Evolutionary conservation across 192 early-diverging fungal genomes (phyloP).

Genomic region (Umbelopsis sp.): DNA sequence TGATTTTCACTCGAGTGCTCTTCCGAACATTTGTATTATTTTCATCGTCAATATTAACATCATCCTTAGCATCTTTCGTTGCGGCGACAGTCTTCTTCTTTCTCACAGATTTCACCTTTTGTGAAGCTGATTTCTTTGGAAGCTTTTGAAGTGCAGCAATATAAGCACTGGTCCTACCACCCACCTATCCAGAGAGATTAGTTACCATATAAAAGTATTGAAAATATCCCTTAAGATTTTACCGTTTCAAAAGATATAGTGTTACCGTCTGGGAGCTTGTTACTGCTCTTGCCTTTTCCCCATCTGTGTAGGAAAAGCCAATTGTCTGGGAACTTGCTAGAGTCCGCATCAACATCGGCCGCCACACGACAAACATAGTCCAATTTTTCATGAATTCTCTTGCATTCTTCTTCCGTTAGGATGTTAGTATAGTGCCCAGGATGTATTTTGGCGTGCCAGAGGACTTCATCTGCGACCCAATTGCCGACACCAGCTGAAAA

Average conservation of each 20-base stretch:
- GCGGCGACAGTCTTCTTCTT: conserved; percentile 2
- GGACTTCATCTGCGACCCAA: conserved; percentile 85
- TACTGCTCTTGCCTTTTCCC: conserved; percentile 58
- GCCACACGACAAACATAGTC: conserved; percentile 54
- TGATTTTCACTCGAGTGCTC: not conserved
- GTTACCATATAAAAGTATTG: not conserved
- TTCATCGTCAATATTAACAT: not conserved
- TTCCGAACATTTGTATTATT: not conserved
- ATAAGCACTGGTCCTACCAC: conserved; percentile 65
- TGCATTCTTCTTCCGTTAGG: conserved; percentile 50
- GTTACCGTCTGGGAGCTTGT: conserved; percentile 55
- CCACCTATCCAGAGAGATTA: conserved; percentile 26
- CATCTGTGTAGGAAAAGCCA: conserved; percentile 86
- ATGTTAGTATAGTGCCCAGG: conserved; percentile 57
- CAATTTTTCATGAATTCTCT: conserved; percentile 48
- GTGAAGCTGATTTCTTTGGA: not conserved
- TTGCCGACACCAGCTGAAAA: conserved; percentile 85
- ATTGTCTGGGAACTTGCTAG: conserved; percentile 58
- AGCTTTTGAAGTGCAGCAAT: conserved; percentile 59
- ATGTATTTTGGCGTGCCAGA: conserved; percentile 75
- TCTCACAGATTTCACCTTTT: not conserved
- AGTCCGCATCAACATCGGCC: conserved; percentile 68
- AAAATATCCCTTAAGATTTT: not conserved
- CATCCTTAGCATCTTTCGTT: not conserved
- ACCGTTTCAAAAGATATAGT: conserved; percentile 68